A percentile compares a stretch with the other conserved stretches of the same genome.
These are phyloP conservation scores for Arxiozyma telluris DNA, from an alignment of 1,139 yeast genomes.

Conservation along the genomic window DNA sequence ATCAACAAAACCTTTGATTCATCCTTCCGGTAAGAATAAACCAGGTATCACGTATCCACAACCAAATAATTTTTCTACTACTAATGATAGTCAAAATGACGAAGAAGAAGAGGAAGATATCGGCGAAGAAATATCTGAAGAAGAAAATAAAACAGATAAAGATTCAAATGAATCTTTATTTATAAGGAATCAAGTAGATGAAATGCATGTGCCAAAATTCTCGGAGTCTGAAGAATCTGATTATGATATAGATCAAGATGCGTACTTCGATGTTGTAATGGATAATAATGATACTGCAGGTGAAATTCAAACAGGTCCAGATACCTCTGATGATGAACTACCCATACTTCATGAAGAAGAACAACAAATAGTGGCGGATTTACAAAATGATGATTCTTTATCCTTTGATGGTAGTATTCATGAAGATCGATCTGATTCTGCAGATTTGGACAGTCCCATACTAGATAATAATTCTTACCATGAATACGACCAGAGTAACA, in stretches of 20 bases:
- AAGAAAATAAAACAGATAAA: conserved; percentile 27
- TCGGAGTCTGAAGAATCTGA: conserved; percentile 41
- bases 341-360: conserved; percentile 41
- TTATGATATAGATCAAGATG: conserved; percentile 67
- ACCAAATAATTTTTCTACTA: conserved; percentile 3
- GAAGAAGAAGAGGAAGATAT: conserved; percentile 46
- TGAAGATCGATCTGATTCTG: conserved; percentile 27
- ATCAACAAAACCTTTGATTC: background rate
- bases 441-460: conserved; percentile 7
- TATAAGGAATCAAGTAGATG: conserved; percentile 36
- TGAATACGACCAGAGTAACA: conserved; percentile 9
- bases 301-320: conserved; percentile 38
- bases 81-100: background rate
- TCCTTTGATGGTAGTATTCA: conserved; percentile 30
- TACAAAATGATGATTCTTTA: conserved; percentile 33
- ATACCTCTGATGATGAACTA: conserved; percentile 46
- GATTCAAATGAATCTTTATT: conserved; percentile 10
- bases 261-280: conserved; percentile 50
- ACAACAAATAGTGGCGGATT: conserved; percentile 36
- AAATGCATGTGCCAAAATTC: conserved; percentile 28
- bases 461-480: background rate
- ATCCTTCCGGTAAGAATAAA: conserved; percentile 2
- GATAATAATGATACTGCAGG: conserved; percentile 36
- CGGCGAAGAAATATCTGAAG: conserved; percentile 50
- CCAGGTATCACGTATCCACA: background rate